Conservation (phyloP, 129 eudicot genomes). For the Tanacetum coccineum region DNA sequence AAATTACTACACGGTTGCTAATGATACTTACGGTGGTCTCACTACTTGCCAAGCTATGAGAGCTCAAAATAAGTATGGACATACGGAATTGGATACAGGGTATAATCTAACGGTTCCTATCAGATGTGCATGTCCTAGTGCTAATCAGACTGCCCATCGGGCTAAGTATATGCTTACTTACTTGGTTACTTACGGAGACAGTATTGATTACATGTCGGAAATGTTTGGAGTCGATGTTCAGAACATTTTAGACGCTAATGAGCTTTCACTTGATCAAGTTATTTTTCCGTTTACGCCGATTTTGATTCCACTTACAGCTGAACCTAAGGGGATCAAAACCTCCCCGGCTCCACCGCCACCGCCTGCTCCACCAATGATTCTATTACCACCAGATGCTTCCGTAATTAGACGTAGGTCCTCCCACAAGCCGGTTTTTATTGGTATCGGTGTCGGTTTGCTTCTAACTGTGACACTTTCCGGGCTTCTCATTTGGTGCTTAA, state of each 20-base stretch:
- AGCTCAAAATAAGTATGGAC: constrained; percentile 35
- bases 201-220: constrained; percentile 19
- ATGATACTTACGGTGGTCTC: constrained; percentile 60
- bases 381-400: neutral
- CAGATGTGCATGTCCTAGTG: constrained; percentile 66
- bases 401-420: constrained; percentile 28
- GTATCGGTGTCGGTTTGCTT: constrained; percentile 50
- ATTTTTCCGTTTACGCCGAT: neutral
- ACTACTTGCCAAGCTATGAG: constrained; percentile 71
- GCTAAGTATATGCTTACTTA: constrained; percentile 48
- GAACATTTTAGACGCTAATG: neutral
- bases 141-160: constrained; percentile 39
- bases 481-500: constrained; percentile 38
- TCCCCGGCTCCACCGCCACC: constrained; percentile 32
- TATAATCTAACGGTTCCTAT: constrained; percentile 44
- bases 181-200: constrained; percentile 36
- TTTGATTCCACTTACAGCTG: too few relatives aligned
- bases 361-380: constrained; percentile 32
- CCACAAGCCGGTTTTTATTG: constrained; percentile 40
- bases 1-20: constrained; percentile 50
- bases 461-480: constrained; percentile 23
- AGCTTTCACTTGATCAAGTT: neutral
- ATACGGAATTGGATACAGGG: neutral
- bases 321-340: constrained; percentile 9
- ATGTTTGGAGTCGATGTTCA: constrained; percentile 15